phyloP scores from a whole-genome alignment of 371 early-diverging fungal species.

The Circinella minor region DNA sequence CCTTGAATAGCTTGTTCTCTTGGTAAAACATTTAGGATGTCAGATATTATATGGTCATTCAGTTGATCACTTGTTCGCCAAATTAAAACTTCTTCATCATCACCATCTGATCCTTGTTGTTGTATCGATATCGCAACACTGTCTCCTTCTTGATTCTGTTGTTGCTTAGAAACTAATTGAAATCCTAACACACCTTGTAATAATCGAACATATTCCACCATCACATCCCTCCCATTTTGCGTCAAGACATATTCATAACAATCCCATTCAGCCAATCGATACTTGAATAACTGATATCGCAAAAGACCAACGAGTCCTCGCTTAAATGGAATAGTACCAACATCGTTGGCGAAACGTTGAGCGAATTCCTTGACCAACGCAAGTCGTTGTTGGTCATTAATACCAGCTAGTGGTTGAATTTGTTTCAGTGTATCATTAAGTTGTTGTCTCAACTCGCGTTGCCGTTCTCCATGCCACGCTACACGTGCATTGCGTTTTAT shows the following conservation, averaged over 20 bases:
- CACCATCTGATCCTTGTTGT: not conserved
- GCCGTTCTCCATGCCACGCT: conserved; percentile 32
- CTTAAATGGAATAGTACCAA: conserved; percentile 30
- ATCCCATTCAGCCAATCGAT: conserved; percentile 29
- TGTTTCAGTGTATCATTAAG: conserved; percentile 16
- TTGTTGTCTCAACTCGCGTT: conserved; percentile 17
- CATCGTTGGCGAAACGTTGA: conserved; percentile 16
- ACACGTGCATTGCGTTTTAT: conserved; percentile 24
- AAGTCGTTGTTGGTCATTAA: conserved; percentile 23
- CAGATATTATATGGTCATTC: conserved; percentile 15
- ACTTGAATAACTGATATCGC: conserved; percentile 25
- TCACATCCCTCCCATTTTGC: conserved; percentile 33
- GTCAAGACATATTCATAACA: conserved; percentile 30
- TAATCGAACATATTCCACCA: conserved; percentile 26
- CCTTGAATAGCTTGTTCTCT: conserved; percentile 1
- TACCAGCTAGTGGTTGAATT: not conserved
- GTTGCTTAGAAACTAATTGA: conserved; percentile 18
- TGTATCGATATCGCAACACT: conserved; percentile 8
- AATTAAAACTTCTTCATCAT: conserved; percentile 5
- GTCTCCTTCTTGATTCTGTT: not conserved
- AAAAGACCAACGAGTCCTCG: conserved; percentile 28
- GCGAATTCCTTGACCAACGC: conserved; percentile 23
- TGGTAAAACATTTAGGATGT: conserved; percentile 12
- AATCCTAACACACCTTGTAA: conserved; percentile 29
- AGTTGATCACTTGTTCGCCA: conserved; percentile 33